phyloP scores from a whole-genome alignment of 2,329 filamentous ascomycete species.

The Coniochaeta sp. region DNA sequence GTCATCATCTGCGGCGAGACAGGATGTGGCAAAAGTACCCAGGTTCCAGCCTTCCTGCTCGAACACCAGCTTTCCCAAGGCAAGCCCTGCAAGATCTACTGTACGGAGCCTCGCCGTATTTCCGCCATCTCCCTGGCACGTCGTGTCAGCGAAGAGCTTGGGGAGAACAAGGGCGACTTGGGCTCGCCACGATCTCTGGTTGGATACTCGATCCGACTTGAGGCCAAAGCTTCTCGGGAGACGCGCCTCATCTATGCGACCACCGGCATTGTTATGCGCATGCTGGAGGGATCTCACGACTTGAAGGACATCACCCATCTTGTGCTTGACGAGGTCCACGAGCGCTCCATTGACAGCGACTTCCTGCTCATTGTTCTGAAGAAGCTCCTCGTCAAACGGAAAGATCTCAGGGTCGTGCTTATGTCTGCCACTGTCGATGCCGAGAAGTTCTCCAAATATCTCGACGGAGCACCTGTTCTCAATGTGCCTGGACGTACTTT shows the following conservation, averaged over 20 bases:
- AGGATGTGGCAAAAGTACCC: slow-evolving; percentile 94
- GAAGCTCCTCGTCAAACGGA: slow-evolving; percentile 67
- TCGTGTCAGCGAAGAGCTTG: slow-evolving; percentile 90
- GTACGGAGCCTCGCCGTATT: slow-evolving; percentile 90
- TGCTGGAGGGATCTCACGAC: slow-evolving; percentile 85
- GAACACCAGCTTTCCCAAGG: slow-evolving; percentile 81
- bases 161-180: slow-evolving; percentile 74
- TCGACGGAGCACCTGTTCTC: slow-evolving; percentile 77
- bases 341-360: slow-evolving; percentile 93
- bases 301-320: slow-evolving; percentile 87
- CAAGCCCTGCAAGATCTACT: slow-evolving; percentile 83
- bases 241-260: slow-evolving; percentile 88
- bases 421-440: slow-evolving; percentile 98
- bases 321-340: slow-evolving; percentile 95
- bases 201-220: slow-evolving; percentile 89
- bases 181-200: slow-evolving; percentile 80
- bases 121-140: slow-evolving; percentile 91
- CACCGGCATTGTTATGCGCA: slow-evolving; percentile 89
- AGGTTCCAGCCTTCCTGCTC: slow-evolving; percentile 89
- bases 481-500: slow-evolving; percentile 91
- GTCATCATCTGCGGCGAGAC: slow-evolving; percentile 96
- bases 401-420: slow-evolving; percentile 83
- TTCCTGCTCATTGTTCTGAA: slow-evolving; percentile 90
- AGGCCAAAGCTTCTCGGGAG: slow-evolving; percentile 75
- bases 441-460: slow-evolving; percentile 81